A percentile compares a stretch with the other conserved stretches of the same genome.
Conservation (phyloP, 164 flowering plant genomes). For the Pachysandra terminalis region DNA sequence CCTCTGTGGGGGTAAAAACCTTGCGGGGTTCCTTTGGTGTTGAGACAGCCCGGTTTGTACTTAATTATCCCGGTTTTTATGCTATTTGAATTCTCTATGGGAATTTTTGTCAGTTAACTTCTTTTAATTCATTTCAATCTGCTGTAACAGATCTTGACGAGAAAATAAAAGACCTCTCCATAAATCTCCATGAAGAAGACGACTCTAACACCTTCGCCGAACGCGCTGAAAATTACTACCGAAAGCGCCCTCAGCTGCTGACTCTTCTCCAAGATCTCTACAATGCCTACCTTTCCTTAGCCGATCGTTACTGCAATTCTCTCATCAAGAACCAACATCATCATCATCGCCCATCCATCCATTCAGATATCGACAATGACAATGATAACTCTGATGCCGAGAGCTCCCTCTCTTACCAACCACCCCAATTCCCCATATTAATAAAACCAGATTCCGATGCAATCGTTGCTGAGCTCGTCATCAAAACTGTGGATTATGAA, state of each 20-base stretch:
- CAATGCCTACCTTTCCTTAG: conserved; percentile 50
- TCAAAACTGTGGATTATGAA: conserved; percentile 46
- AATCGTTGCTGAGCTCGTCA: conserved; percentile 44
- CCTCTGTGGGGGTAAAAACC: no score
- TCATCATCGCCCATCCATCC: conserved; percentile 16
- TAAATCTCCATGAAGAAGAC: conserved; percentile 25
- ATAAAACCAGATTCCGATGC: conserved; percentile 15
- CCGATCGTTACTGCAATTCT: conserved; percentile 56
- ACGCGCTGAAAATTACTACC: conserved; percentile 77
- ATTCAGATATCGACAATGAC: conserved; percentile 13
- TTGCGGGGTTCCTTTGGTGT: no score
- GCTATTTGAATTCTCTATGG: no score
- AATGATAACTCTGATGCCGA: conserved; percentile 47
- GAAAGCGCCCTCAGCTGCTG: conserved; percentile 66
- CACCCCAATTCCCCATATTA: conserved; percentile 2
- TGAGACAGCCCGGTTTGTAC: no score
- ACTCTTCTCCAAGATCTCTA: conserved; percentile 66
- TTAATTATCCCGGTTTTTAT: no score
- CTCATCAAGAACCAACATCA: conserved; percentile 20
- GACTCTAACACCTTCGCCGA: conserved; percentile 52
- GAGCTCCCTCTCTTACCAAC: conserved; percentile 60
- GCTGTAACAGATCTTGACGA: conserved; percentile 43
- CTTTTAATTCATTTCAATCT: no score
- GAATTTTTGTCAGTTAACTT: not conserved
- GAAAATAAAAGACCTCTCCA: conserved; percentile 40